phyloP scores from a whole-genome alignment of 306 rosid genomes.

The Dryas octopetala region DNA sequence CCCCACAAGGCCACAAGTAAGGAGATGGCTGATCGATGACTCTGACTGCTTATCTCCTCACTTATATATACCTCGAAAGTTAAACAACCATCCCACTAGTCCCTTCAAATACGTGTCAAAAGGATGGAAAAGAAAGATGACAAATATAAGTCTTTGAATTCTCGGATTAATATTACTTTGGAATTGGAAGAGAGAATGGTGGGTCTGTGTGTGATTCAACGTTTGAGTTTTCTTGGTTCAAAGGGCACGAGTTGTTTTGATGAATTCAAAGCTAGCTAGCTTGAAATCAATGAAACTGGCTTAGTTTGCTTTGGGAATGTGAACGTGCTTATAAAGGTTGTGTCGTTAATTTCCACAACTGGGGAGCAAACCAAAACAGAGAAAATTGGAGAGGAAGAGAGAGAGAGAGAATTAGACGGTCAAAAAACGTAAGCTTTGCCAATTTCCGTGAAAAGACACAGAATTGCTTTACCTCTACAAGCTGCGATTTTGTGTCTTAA shows the following conservation, averaged over 20 bases:
- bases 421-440: slow-evolving; percentile 52
- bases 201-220: slow-evolving; percentile 15
- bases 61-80: neutral
- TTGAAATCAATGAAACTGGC: slow-evolving; percentile 10
- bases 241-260: slow-evolving; percentile 54
- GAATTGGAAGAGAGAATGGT: slow-evolving; percentile 13
- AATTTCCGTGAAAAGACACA: slow-evolving; percentile 38
- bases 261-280: slow-evolving; percentile 46
- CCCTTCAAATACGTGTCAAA: slow-evolving; percentile 57
- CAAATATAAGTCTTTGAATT: slow-evolving; percentile 42
- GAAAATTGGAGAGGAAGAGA: neutral
- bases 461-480: neutral
- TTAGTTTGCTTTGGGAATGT: slow-evolving; percentile 4
- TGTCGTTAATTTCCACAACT: neutral
- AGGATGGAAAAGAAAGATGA: slow-evolving; percentile 17
- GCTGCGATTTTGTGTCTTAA: neutral
- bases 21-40: slow-evolving; percentile 4
- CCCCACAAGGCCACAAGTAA: slow-evolving; percentile 11
- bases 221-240: slow-evolving; percentile 30
- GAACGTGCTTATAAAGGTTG: slow-evolving; percentile 2
- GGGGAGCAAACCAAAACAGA: slow-evolving; percentile 2
- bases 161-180: slow-evolving; percentile 18
- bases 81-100: slow-evolving; percentile 5
- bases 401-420: slow-evolving; percentile 32
- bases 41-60: neutral